Conservation (phyloP, 78 protist genomes). For the Chrysochromulina parva region DNA sequence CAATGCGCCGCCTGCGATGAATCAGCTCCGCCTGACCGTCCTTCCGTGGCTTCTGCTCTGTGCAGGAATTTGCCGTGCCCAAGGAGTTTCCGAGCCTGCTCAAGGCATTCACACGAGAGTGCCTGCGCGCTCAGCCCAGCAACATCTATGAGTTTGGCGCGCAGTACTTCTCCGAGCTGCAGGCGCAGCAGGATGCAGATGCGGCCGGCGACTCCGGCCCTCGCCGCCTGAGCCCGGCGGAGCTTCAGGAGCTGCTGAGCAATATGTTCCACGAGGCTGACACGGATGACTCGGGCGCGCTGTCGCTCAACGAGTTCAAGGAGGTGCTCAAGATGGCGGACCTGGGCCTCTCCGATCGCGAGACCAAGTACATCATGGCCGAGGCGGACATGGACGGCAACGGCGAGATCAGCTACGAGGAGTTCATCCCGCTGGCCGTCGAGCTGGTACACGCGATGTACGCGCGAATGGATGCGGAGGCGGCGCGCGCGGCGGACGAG, state of each 20-base stretch:
- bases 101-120: conserved; percentile 15
- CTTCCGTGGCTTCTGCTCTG: too few relatives aligned
- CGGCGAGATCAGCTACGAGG: neutral
- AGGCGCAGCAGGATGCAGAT: neutral
- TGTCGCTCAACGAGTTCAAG: neutral
- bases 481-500: neutral
- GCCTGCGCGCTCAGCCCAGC: neutral
- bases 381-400: neutral
- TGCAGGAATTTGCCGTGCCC: neutral
- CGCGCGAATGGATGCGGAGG: neutral
- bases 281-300: neutral
- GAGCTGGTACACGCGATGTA: neutral
- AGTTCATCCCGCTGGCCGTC: conserved; percentile 9
- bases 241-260: neutral
- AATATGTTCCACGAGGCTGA: neutral
- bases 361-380: neutral
- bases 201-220: neutral
- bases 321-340: neutral
- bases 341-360: neutral
- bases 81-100: conserved; percentile 3
- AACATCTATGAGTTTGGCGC: conserved; percentile 33
- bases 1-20: too few relatives aligned
- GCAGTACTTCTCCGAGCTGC: neutral
- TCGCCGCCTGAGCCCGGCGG: neutral
- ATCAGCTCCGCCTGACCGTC: too few relatives aligned